Percentiles rank a stretch among this genome's conserved stretches.
phyloP scores from a whole-genome alignment of 805 yeast genomes.

The Osmozyma mogii region DNA sequence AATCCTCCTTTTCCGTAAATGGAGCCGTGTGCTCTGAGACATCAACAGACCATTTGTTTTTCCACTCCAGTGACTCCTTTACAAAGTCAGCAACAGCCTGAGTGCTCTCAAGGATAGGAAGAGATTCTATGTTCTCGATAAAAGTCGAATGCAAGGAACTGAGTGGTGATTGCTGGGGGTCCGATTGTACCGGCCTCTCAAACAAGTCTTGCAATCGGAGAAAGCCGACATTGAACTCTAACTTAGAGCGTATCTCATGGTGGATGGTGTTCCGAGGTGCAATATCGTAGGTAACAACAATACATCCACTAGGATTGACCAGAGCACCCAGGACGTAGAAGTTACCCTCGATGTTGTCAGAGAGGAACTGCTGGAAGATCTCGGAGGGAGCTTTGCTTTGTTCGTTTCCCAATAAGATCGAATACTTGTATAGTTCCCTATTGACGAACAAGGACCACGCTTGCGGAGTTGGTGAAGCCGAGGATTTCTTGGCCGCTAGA shows the following conservation, averaged over 20 bases:
- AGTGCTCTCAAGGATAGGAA: too few species aligned
- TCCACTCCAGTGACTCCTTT: too few species aligned
- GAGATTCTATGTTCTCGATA: neutral
- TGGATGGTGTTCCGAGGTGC: conserved; percentile 10
- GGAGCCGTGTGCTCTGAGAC: too few species aligned
- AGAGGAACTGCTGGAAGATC: conserved; percentile 13
- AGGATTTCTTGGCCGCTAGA: conserved; percentile 3
- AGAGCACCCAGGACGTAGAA: conserved; percentile 6
- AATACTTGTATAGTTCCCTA: conserved; percentile 14
- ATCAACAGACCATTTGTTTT: too few species aligned
- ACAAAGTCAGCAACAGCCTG: too few species aligned
- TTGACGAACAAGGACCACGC: conserved; percentile 13
- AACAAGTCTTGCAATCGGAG: conserved; percentile 1
- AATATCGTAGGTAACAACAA: conserved; percentile 7
- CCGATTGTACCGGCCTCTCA: neutral
- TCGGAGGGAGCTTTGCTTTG: conserved; percentile 9
- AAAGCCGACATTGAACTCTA: conserved; percentile 7
- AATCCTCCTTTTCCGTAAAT: too few species aligned
- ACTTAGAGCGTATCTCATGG: conserved; percentile 15
- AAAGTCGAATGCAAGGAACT: conserved; percentile 4
- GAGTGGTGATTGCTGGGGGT: conserved; percentile 1
- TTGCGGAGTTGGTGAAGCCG: conserved; percentile 1
- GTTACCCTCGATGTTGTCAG: conserved; percentile 19
- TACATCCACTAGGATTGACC: conserved; percentile 1
- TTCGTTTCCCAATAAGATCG: conserved; percentile 6